Evolutionary conservation across 495 filamentous ascomycete species (phyloP).

Genomic region (Aspergillus mulundensis): DNA sequence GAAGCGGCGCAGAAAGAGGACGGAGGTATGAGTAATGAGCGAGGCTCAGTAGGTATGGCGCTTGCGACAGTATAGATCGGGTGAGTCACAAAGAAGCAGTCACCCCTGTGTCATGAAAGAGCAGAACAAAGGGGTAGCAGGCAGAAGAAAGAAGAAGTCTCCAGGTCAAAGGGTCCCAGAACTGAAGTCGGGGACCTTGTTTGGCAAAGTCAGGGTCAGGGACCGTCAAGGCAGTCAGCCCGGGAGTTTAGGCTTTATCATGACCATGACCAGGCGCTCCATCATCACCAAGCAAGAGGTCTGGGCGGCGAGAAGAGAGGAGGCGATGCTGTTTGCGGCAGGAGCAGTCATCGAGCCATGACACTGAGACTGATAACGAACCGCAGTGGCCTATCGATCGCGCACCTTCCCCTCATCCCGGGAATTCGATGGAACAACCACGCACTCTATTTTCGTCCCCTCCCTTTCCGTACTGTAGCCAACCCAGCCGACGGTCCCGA

Average conservation of each 20-base stretch:
- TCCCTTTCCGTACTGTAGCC: too few species aligned
- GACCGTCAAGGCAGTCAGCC: neutral
- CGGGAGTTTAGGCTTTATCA: slow-evolving; percentile 4
- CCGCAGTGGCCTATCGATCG: slow-evolving; percentile 10
- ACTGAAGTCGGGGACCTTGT: slow-evolving; percentile 1
- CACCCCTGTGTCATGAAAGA: slow-evolving; percentile 4
- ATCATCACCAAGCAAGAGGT: slow-evolving; percentile 14
- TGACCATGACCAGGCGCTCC: neutral
- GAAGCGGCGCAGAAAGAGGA: neutral
- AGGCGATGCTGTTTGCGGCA: slow-evolving; percentile 23
- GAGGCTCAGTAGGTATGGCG: slow-evolving; percentile 1
- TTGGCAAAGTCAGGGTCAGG: slow-evolving; percentile 1
- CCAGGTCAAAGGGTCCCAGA: neutral
- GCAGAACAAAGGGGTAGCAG: neutral
- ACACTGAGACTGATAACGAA: slow-evolving; percentile 1
- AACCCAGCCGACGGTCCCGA: slow-evolving; percentile 3
- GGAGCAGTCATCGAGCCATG: slow-evolving; percentile 12
- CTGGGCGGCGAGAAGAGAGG: slow-evolving; percentile 14
- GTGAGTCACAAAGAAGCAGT: slow-evolving; percentile 19
- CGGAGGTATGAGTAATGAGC: slow-evolving; percentile 3
- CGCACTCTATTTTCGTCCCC: slow-evolving; percentile 1
- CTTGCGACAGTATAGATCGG: slow-evolving; percentile 8
- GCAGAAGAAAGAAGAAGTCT: neutral
- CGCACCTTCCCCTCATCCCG: neutral
- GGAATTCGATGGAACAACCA: neutral